These are phyloP conservation scores for Nannizzia gypsea DNA, from an alignment of 2,329 filamentous ascomycete species.

Conservation along the genomic window DNA sequence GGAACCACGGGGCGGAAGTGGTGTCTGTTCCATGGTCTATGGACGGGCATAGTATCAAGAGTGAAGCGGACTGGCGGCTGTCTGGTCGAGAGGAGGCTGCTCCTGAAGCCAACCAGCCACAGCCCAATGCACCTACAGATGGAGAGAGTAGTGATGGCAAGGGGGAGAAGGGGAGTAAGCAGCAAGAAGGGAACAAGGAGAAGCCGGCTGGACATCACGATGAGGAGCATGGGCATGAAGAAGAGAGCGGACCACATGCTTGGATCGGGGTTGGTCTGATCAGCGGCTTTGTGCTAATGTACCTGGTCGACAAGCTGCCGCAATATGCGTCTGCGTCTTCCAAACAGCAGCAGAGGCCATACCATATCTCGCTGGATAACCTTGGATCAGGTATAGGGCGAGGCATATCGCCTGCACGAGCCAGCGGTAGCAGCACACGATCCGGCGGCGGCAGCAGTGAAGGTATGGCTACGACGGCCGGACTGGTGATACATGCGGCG, in stretches of 20 bases:
- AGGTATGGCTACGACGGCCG: slow-evolving; percentile 70
- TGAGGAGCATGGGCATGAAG: slow-evolving; percentile 26
- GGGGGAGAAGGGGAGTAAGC: neutral
- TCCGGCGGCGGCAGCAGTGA: slow-evolving; percentile 31
- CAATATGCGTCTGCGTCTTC: slow-evolving; percentile 56
- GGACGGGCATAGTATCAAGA: neutral
- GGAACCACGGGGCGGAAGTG: slow-evolving; percentile 4
- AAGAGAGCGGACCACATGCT: slow-evolving; percentile 50
- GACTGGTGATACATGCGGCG: slow-evolving; percentile 88
- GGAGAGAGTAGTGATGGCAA: neutral
- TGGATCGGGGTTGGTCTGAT: slow-evolving; percentile 82
- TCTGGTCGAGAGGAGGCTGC: neutral
- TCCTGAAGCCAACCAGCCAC: neutral
- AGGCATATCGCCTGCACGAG: slow-evolving; percentile 31
- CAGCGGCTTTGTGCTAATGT: slow-evolving; percentile 90
- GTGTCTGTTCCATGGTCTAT: neutral
- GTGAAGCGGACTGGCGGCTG: neutral
- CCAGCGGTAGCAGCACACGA: slow-evolving; percentile 19
- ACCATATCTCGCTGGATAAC: slow-evolving; percentile 82
- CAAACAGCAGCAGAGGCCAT: slow-evolving; percentile 53
- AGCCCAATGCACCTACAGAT: neutral
- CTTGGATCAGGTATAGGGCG: slow-evolving; percentile 47
- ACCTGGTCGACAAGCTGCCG: slow-evolving; percentile 78
- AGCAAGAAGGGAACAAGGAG: slow-evolving; percentile 28
- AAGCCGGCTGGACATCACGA: slow-evolving; percentile 15